Conservation (phyloP, 225 moss, liverwort and hornwort genomes). For the Sphagnum contortum region DNA sequence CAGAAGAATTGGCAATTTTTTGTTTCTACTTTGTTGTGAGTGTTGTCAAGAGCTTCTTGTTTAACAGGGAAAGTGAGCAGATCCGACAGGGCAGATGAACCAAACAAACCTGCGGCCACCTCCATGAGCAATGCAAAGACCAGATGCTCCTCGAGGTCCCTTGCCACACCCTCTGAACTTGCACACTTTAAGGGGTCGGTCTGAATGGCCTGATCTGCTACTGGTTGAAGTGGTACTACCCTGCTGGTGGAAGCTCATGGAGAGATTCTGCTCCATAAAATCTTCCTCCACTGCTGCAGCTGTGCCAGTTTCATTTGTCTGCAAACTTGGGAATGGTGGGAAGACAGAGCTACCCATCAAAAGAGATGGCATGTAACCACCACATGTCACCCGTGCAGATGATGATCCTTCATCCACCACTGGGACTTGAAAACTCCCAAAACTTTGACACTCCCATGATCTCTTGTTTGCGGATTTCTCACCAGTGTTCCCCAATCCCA, state of each 20-base stretch:
- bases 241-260: slow-evolving; percentile 75
- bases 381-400: slow-evolving; percentile 75
- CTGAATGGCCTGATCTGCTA: slow-evolving; percentile 66
- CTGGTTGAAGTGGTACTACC: slow-evolving; percentile 85
- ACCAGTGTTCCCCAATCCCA: slow-evolving; percentile 53
- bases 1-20: no score
- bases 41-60: no score
- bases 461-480: slow-evolving; percentile 1
- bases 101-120: slow-evolving; percentile 75
- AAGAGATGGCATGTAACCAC: slow-evolving; percentile 93
- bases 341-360: slow-evolving; percentile 66
- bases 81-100: no score
- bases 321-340: slow-evolving; percentile 22
- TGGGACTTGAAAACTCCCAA: slow-evolving; percentile 23
- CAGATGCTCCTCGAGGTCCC: slow-evolving; percentile 88
- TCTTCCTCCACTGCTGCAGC: slow-evolving; percentile 37
- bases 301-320: slow-evolving; percentile 8
- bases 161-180: slow-evolving; percentile 97
- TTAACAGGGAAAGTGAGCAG: no score
- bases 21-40: no score
- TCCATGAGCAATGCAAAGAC: slow-evolving; percentile 91
- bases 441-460: slow-evolving; percentile 11
- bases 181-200: slow-evolving; percentile 83
- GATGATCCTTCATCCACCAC: slow-evolving; percentile 95
- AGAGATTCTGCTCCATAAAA: slow-evolving; percentile 62